Conservation (phyloP, 1,284 basidiomycete genomes). For the Trichosporon inkin region DNA sequence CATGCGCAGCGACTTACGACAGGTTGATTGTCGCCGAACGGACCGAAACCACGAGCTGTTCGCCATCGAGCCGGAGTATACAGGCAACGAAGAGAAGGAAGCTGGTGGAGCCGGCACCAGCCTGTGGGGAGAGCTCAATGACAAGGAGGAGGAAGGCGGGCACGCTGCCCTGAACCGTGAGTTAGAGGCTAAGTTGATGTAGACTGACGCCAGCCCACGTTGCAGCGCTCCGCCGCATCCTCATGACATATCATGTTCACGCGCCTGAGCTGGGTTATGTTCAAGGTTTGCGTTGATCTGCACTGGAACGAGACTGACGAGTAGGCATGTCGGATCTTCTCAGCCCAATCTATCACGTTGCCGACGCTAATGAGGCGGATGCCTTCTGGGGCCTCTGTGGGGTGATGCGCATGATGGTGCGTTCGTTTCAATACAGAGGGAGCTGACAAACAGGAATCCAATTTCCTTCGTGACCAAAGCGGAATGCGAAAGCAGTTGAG, state of each 20-base stretch:
- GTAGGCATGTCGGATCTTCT: constrained; percentile 96
- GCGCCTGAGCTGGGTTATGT: constrained; percentile 71
- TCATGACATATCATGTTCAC: constrained; percentile 90
- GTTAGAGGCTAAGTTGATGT: constrained; percentile 2
- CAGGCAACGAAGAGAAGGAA: constrained; percentile 42
- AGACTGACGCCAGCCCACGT: constrained; percentile 39
- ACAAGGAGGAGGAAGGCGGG: constrained; percentile 65
- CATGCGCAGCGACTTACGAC: constrained; percentile 36
- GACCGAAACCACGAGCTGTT: constrained; percentile 88
- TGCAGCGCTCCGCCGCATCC: constrained; percentile 55
- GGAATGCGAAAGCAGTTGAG: constrained; percentile 94
- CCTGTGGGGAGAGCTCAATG: constrained; percentile 33
- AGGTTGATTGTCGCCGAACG: constrained; percentile 96
- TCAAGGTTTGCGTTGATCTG: constrained; percentile 25
- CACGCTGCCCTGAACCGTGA: constrained; percentile 69
- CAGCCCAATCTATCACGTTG: constrained; percentile 86
- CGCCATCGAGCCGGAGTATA: constrained; percentile 53
- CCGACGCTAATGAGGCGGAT: constrained; percentile 78
- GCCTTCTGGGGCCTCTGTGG: constrained; percentile 96
- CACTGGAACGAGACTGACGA: constrained; percentile 38
- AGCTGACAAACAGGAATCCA: constrained; percentile 63
- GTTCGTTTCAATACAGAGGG: constrained; percentile 52
- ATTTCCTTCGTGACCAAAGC: constrained; percentile 92
- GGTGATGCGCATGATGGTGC: constrained; percentile 82
- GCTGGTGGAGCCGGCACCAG: constrained; percentile 33